These are phyloP conservation scores for Plasmopara muralis DNA, from an alignment of 352 stramenopile genomes.

Conservation along the genomic window DNA sequence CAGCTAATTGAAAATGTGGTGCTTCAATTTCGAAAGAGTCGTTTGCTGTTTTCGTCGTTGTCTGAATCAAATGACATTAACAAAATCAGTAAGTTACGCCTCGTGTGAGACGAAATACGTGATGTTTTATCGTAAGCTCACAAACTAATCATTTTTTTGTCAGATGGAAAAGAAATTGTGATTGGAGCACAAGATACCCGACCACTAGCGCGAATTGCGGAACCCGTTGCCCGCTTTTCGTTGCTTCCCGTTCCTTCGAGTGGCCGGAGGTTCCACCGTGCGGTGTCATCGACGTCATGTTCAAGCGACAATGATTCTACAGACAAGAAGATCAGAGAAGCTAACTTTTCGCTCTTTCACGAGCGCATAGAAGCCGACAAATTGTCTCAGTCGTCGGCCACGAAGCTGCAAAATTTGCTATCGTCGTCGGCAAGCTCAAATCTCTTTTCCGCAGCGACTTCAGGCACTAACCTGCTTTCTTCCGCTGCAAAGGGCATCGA, in stretches of 20 bases:
- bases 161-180: slow-evolving; percentile 72
- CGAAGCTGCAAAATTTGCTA: slow-evolving; percentile 64
- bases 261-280: slow-evolving; percentile 45
- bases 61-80: slow-evolving; percentile 78
- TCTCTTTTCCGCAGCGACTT: slow-evolving; percentile 53
- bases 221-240: slow-evolving; percentile 75
- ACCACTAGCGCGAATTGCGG: slow-evolving; percentile 58
- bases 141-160: not conserved
- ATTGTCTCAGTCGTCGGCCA: slow-evolving; percentile 31
- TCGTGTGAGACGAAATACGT: not conserved
- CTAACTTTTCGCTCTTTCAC: slow-evolving; percentile 36
- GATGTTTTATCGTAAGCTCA: not conserved
- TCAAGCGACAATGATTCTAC: slow-evolving; percentile 24
- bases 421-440: slow-evolving; percentile 58
- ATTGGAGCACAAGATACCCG: slow-evolving; percentile 60
- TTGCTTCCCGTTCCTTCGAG: slow-evolving; percentile 64
- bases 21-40: slow-evolving; percentile 78
- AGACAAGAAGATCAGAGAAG: slow-evolving; percentile 23
- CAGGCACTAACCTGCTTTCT: slow-evolving; percentile 52
- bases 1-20: slow-evolving; percentile 84
- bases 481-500: slow-evolving; percentile 76
- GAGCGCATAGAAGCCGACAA: slow-evolving; percentile 25
- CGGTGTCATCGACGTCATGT: slow-evolving; percentile 17
- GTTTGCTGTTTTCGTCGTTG: slow-evolving; percentile 79
- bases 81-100: slow-evolving; percentile 63